Base-by-base conservation (phyloP, 139 green algal species). In the Trebouxia sp. region DNA sequence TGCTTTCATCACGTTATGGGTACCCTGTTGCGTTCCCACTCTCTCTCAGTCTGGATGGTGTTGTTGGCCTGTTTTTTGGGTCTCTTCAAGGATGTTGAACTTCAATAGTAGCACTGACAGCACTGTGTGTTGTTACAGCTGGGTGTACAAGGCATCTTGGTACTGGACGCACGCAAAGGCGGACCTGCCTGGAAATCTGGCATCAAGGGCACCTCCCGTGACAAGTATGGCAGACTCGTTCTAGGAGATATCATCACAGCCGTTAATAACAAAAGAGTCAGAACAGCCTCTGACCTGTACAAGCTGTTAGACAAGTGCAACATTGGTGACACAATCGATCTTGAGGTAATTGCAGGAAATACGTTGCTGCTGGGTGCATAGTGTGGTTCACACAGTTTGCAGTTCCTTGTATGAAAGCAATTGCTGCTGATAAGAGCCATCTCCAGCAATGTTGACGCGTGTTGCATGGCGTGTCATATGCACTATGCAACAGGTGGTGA, bases 161-260 rank as follows among this genome's bases (percentile, higher is more conserved):
- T 98, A 62, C 86, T 98, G n/a, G 88, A 87, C 45, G 89, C 90
- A 0, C 58, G 84, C 0, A 84, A 94, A 39, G 91, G 89, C 41
- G 91, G 93, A 12, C 92, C 93, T 22, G 94, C 94, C 0, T 87
- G 76, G 67, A 92, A 90, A 74, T 92, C 92, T 10, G 94, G 94
- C 30, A 85, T 97, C 22, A 80, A 87, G 38, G 92, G 91, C 65
- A 96, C 92, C 45, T 88, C 67, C 14, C 82, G 94, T 0, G 94
- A 98, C 81, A 87, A 88, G 42, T 89, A 88, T 43, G 88, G 88
- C 47, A 47, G 87, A 39, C 75, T 91, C 24, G 84, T 97, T 30
- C 86, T 98, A 39, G 93, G 93, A 1, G 94, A 98, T 85, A 94
- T 98, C 85, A 95, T 98, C 85, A 83, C 90, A 4, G 51, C 39